A percentile compares a stretch with the other conserved stretches of the same genome.
phyloP scores from a whole-genome alignment of 441 rosid species.

The Pelargonium myrrhifolium region DNA sequence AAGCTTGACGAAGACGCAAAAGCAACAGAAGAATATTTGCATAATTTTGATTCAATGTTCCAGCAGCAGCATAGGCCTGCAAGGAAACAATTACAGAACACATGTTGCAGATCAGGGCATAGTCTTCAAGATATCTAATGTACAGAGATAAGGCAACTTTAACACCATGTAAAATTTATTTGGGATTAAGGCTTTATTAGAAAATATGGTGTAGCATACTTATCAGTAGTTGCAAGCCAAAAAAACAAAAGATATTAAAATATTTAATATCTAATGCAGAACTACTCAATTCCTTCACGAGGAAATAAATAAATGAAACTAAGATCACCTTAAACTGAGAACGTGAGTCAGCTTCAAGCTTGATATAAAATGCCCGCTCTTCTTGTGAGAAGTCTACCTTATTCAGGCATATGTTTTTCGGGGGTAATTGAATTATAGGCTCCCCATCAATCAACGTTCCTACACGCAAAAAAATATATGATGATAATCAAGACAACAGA shows the following conservation, averaged over 20 bases:
- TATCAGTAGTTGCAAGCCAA: too few relatives aligned
- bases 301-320: constrained; percentile 8
- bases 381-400: constrained; percentile 72
- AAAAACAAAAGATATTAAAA: neutral
- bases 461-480: constrained; percentile 29
- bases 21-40: constrained; percentile 96
- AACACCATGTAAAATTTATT: neutral
- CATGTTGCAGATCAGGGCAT: neutral
- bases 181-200: neutral
- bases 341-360: constrained; percentile 76
- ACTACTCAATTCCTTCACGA: neutral
- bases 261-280: neutral
- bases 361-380: constrained; percentile 77
- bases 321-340: constrained; percentile 67
- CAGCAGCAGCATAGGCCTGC: constrained; percentile 91
- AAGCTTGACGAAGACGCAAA: constrained; percentile 95
- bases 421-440: constrained; percentile 79
- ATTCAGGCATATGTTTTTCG: constrained; percentile 51
- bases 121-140: neutral
- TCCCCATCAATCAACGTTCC: constrained; percentile 81
- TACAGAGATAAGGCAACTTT: neutral
- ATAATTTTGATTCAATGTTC: constrained; percentile 84
- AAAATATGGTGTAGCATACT: neutral
- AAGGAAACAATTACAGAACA: constrained; percentile 10
- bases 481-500: constrained; percentile 22